These are phyloP conservation scores for Tetrahymena thermophila DNA, from an alignment of 73 alveolate species.

Conservation along the genomic window DNA sequence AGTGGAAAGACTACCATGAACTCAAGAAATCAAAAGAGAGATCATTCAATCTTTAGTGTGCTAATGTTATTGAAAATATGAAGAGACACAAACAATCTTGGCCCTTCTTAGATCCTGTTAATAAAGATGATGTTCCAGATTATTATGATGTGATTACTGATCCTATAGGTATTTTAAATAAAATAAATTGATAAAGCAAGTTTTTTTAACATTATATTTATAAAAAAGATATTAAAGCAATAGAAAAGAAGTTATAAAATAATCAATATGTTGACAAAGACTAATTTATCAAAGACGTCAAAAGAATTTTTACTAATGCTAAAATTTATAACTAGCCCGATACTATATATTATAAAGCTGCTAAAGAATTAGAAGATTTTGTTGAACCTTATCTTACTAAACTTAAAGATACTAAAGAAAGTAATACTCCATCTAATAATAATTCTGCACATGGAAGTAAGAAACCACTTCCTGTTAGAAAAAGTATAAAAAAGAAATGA, in stretches of 20 bases:
- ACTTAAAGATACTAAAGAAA: slow-evolving; percentile 52
- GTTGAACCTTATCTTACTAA: slow-evolving; percentile 61
- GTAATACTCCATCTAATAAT: neutral
- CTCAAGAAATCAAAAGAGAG: slow-evolving; percentile 68
- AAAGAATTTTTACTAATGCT: slow-evolving; percentile 73
- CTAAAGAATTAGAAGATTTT: slow-evolving; percentile 60
- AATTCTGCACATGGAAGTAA: neutral
- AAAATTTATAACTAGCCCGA: slow-evolving; percentile 59
- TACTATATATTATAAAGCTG: slow-evolving; percentile 75
- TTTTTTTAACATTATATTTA: neutral
- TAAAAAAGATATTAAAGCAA: slow-evolving; percentile 51
- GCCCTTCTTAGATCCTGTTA: slow-evolving; percentile 90
- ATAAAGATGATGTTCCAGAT: slow-evolving; percentile 75
- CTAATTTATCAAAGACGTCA: slow-evolving; percentile 67
- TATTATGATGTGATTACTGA: slow-evolving; percentile 84
- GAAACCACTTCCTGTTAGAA: neutral
- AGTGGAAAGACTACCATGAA: slow-evolving; percentile 60
- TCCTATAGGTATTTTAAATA: slow-evolving; percentile 54
- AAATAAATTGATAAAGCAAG: neutral
- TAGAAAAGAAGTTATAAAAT: slow-evolving; percentile 64
- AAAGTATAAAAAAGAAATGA: neutral
- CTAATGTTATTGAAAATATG: slow-evolving; percentile 42
- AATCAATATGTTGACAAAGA: slow-evolving; percentile 56
- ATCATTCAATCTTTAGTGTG: slow-evolving; percentile 51
- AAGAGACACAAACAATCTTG: slow-evolving; percentile 47